Percentiles rank a stretch among this genome's conserved stretches.
Evolutionary conservation across 306 rosid genomes (phyloP).

Genomic region (Malus fusca): DNA sequence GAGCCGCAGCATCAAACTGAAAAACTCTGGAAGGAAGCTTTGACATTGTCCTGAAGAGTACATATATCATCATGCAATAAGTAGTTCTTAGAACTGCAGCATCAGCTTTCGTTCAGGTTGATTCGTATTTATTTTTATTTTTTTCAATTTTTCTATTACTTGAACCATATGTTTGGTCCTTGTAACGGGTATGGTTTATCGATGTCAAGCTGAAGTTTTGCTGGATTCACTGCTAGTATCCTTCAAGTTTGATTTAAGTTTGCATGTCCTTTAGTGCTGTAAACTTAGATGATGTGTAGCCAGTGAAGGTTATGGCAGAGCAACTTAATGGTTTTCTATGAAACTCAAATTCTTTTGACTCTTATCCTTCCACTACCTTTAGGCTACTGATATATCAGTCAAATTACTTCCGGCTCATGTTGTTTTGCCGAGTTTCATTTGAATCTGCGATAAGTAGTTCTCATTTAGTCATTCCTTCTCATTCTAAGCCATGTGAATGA

Average conservation of each 20-base stretch:
- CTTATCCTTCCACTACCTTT: background rate
- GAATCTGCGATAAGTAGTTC: constrained; percentile 15
- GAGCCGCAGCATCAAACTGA: constrained; percentile 45
- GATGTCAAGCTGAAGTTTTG: constrained; percentile 24
- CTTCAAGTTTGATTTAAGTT: background rate
- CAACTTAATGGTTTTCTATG: constrained; percentile 23
- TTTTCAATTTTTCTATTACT: background rate
- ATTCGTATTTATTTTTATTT: constrained; percentile 8
- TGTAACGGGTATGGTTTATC: constrained; percentile 22
- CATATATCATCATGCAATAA: constrained; percentile 38
- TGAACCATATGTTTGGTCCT: constrained; percentile 34
- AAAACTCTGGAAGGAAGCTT: constrained; percentile 13
- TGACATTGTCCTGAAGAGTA: constrained; percentile 25
- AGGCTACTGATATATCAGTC: background rate
- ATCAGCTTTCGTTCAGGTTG: constrained; percentile 39
- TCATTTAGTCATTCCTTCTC: constrained; percentile 7
- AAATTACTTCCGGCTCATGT: constrained; percentile 3
- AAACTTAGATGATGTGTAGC: constrained; percentile 25
- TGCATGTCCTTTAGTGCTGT: constrained; percentile 21
- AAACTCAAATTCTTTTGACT: constrained; percentile 14
- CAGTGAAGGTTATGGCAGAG: constrained; percentile 26
- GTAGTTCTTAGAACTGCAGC: constrained; percentile 33
- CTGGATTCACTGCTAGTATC: constrained; percentile 5
- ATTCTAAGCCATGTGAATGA: constrained; percentile 26
- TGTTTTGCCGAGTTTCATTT: constrained; percentile 4